Evolutionary conservation across 2,329 filamentous ascomycete genomes (phyloP).

Genomic region (Phialocephala sp.): DNA sequence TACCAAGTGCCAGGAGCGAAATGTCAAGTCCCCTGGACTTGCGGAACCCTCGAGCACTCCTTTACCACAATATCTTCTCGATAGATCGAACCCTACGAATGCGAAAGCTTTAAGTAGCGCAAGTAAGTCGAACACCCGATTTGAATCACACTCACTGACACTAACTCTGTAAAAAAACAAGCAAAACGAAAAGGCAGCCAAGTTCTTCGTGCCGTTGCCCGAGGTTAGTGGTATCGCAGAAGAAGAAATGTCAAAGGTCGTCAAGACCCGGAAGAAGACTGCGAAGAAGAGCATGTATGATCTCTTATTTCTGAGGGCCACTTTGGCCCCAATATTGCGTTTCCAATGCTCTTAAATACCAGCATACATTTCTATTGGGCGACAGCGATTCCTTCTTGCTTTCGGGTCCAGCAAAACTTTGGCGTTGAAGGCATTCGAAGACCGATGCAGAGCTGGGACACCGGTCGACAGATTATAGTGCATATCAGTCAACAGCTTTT

Average conservation of each 20-base stretch:
- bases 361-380: too few relatives aligned
- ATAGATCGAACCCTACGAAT: constrained; percentile 66
- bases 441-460: too few relatives aligned
- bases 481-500: too few relatives aligned
- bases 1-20: too few relatives aligned
- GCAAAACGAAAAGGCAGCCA: constrained; percentile 89
- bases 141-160: constrained; percentile 9
- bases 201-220: constrained; percentile 89
- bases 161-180: constrained; percentile 82
- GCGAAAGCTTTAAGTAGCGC: constrained; percentile 78
- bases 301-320: too few relatives aligned
- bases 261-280: constrained; percentile 95
- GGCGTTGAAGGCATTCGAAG: too few relatives aligned
- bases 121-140: constrained; percentile 45
- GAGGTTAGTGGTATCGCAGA: constrained; percentile 94
- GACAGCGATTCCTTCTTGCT: too few relatives aligned
- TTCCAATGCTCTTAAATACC: too few relatives aligned
- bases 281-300: constrained; percentile 72
- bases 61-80: constrained; percentile 90
- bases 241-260: constrained; percentile 97
- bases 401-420: too few relatives aligned
- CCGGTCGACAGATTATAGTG: too few relatives aligned
- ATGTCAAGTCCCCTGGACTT: constrained; percentile 53
- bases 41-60: constrained; percentile 81
- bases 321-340: too few relatives aligned